Evolutionary conservation across 768 basidiomycete species (phyloP).

Genomic region (Mycena maculata): DNA sequence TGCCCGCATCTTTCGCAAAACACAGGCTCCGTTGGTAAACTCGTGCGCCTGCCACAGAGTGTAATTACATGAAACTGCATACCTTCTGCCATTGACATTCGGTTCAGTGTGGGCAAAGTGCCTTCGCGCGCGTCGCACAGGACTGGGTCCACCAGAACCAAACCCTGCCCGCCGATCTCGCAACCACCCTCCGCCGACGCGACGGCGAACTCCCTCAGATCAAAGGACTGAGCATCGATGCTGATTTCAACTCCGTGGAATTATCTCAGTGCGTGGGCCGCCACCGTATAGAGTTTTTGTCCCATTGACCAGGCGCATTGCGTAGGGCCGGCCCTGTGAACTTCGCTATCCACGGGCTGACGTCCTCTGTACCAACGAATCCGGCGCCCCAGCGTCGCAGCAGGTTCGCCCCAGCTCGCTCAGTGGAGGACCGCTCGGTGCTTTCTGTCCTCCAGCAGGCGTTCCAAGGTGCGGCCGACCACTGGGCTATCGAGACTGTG

Average conservation of each 20-base stretch:
- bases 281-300: neutral
- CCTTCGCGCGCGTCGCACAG: conserved; percentile 56
- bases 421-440: conserved; percentile 25
- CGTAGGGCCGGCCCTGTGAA: conserved; percentile 43
- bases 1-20: conserved; percentile 33
- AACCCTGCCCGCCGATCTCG: conserved; percentile 49
- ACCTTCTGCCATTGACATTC: neutral
- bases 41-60: conserved; percentile 64
- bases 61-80: conserved; percentile 39
- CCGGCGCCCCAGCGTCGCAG: conserved; percentile 25
- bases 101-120: conserved; percentile 51
- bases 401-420: conserved; percentile 1
- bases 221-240: conserved; percentile 54
- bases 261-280: conserved; percentile 34
- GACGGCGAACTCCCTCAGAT: conserved; percentile 51
- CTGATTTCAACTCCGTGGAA: conserved; percentile 49
- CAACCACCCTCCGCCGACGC: conserved; percentile 44
- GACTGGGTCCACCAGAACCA: conserved; percentile 58
- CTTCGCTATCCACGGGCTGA: conserved; percentile 44
- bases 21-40: conserved; percentile 53
- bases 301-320: neutral
- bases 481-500: too few species aligned
- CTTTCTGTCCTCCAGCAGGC: conserved; percentile 34
- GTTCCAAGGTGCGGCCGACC: conserved; percentile 19
- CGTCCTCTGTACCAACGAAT: conserved; percentile 18